These are phyloP conservation scores for Saccharomyces pastorianus DNA, from an alignment of 1,139 yeast species.

Conservation along the genomic window DNA sequence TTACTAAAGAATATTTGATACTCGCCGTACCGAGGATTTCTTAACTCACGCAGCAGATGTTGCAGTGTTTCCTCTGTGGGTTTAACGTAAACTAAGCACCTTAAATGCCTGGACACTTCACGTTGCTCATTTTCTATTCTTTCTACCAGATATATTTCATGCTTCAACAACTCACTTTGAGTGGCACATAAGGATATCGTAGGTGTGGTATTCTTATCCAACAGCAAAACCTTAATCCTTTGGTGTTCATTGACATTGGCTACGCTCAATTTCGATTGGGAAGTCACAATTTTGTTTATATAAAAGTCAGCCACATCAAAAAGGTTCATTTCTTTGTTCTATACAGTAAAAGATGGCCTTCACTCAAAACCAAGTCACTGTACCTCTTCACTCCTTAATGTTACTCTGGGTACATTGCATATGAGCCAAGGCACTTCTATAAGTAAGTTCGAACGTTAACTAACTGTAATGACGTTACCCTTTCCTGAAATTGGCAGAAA, in stretches of 20 bases:
- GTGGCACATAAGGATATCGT: slow-evolving; percentile 80
- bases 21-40: slow-evolving; percentile 67
- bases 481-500: not conserved
- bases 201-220: slow-evolving; percentile 74
- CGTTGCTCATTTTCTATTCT: slow-evolving; percentile 53
- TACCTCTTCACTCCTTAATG: not conserved
- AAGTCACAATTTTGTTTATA: slow-evolving; percentile 40
- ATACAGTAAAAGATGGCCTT: not conserved
- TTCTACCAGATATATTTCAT: slow-evolving; percentile 78
- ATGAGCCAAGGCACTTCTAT: not conserved
- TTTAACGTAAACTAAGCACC: slow-evolving; percentile 70
- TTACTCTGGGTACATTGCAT: not conserved
- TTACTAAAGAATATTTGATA: slow-evolving; percentile 77
- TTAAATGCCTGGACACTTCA: slow-evolving; percentile 74
- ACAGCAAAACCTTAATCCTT: slow-evolving; percentile 63
- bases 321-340: slow-evolving; percentile 40
- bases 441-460: not conserved
- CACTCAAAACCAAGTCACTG: not conserved
- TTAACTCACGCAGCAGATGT: slow-evolving; percentile 54
- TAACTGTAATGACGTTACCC: not conserved
- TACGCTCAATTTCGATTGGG: slow-evolving; percentile 16
- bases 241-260: slow-evolving; percentile 31
- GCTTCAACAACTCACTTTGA: slow-evolving; percentile 72
- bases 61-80: slow-evolving; percentile 64
- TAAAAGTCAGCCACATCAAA: slow-evolving; percentile 45